A percentile compares a stretch with the other conserved stretches of the same genome.
These are phyloP conservation scores for Closterium sp. DNA, from an alignment of 139 green algal genomes.

Conservation along the genomic window DNA sequence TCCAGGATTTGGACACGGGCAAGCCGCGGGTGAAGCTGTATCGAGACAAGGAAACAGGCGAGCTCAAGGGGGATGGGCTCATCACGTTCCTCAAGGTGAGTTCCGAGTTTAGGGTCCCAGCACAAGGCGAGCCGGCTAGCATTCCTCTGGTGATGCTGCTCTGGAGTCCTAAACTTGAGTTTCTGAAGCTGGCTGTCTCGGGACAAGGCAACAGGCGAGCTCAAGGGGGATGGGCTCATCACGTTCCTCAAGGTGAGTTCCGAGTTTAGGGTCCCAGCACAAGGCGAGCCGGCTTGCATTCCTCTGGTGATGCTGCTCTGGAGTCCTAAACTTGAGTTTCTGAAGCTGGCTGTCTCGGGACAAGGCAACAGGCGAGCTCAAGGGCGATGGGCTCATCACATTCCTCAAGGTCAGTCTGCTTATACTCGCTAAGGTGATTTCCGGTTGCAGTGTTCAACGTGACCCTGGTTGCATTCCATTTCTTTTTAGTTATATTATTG, in stretches of 20 bases:
- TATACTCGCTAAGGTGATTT: too few relatives aligned
- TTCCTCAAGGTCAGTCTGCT: conserved; percentile 71
- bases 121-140: too few relatives aligned
- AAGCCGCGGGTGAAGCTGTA: conserved; percentile 73
- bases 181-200: conserved; percentile 51
- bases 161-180: conserved; percentile 41
- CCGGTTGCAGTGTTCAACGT: conserved; percentile 72
- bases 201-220: conserved; percentile 65
- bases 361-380: conserved; percentile 66
- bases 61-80: conserved; percentile 83
- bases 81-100: conserved; percentile 77
- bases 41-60: conserved; percentile 63
- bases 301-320: conserved; percentile 43
- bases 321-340: conserved; percentile 36
- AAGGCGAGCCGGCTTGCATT: too few relatives aligned
- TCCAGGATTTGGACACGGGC: conserved; percentile 8
- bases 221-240: conserved; percentile 88
- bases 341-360: conserved; percentile 61
- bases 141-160: conserved; percentile 37
- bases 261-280: too few relatives aligned
- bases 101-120: too few relatives aligned
- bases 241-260: conserved; percentile 71
- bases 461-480: background rate
- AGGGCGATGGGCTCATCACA: conserved; percentile 86
- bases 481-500: too few relatives aligned